Evolutionary conservation across 306 rosid genomes (phyloP), one percentile per base, ranked within the genome.

Genomic region (Prunus fruticosa): DNA sequence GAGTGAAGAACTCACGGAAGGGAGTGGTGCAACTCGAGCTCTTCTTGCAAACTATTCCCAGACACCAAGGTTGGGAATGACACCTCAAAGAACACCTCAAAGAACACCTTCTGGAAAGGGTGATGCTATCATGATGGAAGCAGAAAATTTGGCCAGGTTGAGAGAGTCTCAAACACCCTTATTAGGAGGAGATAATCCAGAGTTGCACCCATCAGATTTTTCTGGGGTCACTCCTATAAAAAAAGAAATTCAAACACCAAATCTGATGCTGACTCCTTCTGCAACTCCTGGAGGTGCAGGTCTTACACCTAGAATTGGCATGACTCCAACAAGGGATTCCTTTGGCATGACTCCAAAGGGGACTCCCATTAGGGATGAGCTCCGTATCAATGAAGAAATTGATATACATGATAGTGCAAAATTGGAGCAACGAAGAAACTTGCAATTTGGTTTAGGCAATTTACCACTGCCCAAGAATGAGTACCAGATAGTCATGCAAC

Each of bases 101-200:
- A 90, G 98, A 86, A 93, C 97, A 18, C 98, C 98, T 8, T 84
- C 91, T 68, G 88, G 98, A 76, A 93, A 93, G 87, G 97, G 98
- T 54, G 98, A 93, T 66, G 91, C 93, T 70, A 88, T 93, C 75
- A 89, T 91, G 98, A 91, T 93, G 97, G 98, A 93, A 81, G 98
- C 98, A 68, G 96, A 91, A 81, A 93, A 93, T 80, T 82, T 93
- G 75, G 98, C 98, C 43, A 87, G 97, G 90, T 80, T 93, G 86
- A 93, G 98, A 81, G 93, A 93, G 80, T 93, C 98, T 83, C 98
- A 91, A 73, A 93, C 98, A 76, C 98, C 98, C 53, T 82, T 93
- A 65, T 83, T 93, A 68, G 98, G 98, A 82, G 98, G 98, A 82
- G 93, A 91, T 19, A 93, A 93, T 77, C 98, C 97, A 5, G 97